Evolutionary conservation across 208 protist genomes (phyloP).

Genomic region (Trypanosomatidae sp.): DNA sequence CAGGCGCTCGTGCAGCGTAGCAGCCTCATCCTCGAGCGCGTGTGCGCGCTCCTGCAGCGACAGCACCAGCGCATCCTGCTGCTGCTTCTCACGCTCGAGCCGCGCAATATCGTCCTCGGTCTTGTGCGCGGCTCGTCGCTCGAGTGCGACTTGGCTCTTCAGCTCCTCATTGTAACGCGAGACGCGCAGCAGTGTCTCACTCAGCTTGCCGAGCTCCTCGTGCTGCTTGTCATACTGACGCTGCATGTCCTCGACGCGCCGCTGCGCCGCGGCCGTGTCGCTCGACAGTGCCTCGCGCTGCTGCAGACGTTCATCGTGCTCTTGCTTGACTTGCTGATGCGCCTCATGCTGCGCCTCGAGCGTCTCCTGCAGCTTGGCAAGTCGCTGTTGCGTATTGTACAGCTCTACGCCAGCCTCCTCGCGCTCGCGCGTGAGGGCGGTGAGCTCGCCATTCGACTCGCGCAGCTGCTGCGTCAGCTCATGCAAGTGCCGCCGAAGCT

Average conservation of each 20-base stretch:
- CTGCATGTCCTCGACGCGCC: constrained; percentile 77
- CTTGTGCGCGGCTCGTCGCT: constrained; percentile 91
- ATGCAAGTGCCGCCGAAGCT: constrained; percentile 77
- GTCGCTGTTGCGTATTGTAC: constrained; percentile 91
- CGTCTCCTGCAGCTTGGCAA: constrained; percentile 87
- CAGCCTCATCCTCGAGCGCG: constrained; percentile 70
- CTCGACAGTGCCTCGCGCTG: constrained; percentile 45
- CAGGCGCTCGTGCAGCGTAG: constrained; percentile 77
- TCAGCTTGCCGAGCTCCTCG: constrained; percentile 85
- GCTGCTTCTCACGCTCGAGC: constrained; percentile 85
- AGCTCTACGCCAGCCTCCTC: constrained; percentile 91
- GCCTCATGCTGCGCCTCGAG: constrained; percentile 88
- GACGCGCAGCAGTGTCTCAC: constrained; percentile 81
- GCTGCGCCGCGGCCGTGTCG: constrained; percentile 39
- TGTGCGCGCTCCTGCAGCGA: constrained; percentile 79
- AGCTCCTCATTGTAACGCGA: constrained; percentile 93
- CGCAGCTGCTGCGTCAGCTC: constrained; percentile 76
- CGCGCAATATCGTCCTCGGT: constrained; percentile 92
- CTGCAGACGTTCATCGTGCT: constrained; percentile 74
- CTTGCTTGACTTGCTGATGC: constrained; percentile 38
- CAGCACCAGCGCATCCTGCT: constrained; percentile 88
- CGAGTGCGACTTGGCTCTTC: constrained; percentile 88
- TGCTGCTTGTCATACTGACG: constrained; percentile 83
- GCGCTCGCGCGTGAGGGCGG: constrained; percentile 54
- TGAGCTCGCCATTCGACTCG: constrained; percentile 73